Percentiles rank a stretch among this genome's conserved stretches.
Conservation (phyloP, 768 basidiomycete species). For the Xerocomellus dryophilus region DNA sequence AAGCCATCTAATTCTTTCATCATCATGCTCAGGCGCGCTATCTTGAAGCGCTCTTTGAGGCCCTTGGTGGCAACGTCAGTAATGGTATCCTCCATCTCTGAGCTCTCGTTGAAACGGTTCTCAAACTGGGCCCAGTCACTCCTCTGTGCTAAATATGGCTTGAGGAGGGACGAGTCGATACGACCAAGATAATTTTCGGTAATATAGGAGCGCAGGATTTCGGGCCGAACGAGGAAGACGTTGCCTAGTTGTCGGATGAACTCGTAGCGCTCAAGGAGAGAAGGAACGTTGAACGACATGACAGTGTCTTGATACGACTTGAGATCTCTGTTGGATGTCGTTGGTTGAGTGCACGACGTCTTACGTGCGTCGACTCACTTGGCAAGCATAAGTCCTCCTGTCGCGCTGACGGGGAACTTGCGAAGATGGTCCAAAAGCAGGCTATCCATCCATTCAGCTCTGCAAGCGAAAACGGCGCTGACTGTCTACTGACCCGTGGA, state of each 20-base stretch:
- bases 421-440: constrained; percentile 90
- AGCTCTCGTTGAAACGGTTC: constrained; percentile 68
- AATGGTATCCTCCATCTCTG: constrained; percentile 43
- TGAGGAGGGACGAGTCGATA: constrained; percentile 81
- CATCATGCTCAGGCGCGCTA: constrained; percentile 75
- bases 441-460: constrained; percentile 39
- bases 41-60: constrained; percentile 55
- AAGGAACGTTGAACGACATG: constrained; percentile 74
- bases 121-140: constrained; percentile 90
- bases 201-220: constrained; percentile 93
- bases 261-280: constrained; percentile 92
- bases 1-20: constrained; percentile 84
- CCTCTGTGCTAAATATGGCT: constrained; percentile 87
- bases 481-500: constrained; percentile 65
- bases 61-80: constrained; percentile 40
- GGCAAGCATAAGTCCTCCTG: constrained; percentile 96
- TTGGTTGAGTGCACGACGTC: background rate
- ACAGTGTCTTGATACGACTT: constrained; percentile 94
- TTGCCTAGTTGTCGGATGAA: constrained; percentile 97
- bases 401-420: constrained; percentile 95
- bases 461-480: background rate
- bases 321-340: constrained; percentile 64
- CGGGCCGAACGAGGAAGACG: constrained; percentile 93
- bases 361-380: constrained; percentile 61
- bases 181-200: constrained; percentile 90